Base-by-base conservation (phyloP, 1,284 basidiomycete genomes). In the Wolfiporia cocos region DNA sequence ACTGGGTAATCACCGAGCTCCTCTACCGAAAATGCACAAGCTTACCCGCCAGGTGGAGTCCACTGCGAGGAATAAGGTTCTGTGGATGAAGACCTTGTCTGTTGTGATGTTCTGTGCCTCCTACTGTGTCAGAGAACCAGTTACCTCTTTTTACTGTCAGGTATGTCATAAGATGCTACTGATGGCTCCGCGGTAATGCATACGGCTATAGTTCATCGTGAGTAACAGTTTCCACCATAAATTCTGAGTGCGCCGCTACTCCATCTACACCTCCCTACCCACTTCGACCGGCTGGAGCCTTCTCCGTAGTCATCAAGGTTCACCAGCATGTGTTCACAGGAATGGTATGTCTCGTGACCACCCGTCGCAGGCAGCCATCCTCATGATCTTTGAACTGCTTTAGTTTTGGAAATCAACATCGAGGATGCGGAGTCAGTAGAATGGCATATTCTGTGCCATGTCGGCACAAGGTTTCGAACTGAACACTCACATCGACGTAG, bases 351-450 rank as follows among this genome's bases (percentile, higher is more conserved):
- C 14, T 28, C 26, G 14, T 28, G 26, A 28, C 26, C 26, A 14
- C 26, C 14, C 26, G 26, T 28, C 18, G 26, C 7, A 7, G 12
- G 4, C 19, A 2, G 1, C n/a, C n/a, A n/a, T 21, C n/a, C 4
- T 21, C 36, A 18, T 26, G 23, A 24, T 38, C 35, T 21, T 17
- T 36, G 17, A 22, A 37, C 29, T 28, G 12, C n/a, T 15, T 31
- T 49, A 83, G 80, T 49, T 66, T 67, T 45, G 81, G 79, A 40
- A 80, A 82, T 60, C 74, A 71, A 44, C 79, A 84, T 60, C 69
- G 80, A 62, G 73, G 72, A 35, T 83, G 80, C 52, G 69, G 71
- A 55, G 80, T 83, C 66, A 53, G 65, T 37, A 10, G 23, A n/a
- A n/a, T n/a, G n/a, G n/a, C n/a, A n/a, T n/a, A n/a, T n/a, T 17